Conservation (phyloP, 192 early-diverging fungal genomes). For the Backusella parvicylindrica region DNA sequence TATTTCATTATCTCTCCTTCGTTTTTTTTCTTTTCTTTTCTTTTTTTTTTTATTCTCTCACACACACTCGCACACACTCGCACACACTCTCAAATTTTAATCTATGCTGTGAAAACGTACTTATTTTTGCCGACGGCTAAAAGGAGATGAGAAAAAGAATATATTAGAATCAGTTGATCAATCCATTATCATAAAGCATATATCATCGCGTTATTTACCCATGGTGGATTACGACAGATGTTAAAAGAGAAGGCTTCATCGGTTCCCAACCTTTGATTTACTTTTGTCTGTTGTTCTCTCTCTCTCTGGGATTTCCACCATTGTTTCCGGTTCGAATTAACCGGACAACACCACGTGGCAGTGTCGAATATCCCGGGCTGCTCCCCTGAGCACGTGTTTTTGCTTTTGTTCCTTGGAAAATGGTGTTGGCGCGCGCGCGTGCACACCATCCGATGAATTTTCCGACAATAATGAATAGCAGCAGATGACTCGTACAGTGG, state of each 20-base stretch:
- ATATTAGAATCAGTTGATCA: not conserved
- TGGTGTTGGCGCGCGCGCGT: not conserved
- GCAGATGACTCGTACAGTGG: not conserved
- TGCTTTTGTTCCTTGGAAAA: not conserved
- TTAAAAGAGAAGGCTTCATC: slow-evolving; percentile 10
- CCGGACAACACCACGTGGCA: not conserved
- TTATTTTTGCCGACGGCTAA: slow-evolving; percentile 68
- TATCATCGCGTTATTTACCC: slow-evolving; percentile 8
- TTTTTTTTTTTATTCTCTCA: not conserved
- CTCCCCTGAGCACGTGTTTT: not conserved
- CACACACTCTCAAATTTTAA: not conserved
- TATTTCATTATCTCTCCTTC: not conserved
- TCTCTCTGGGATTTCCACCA: not conserved
- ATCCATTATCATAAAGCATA: not conserved
- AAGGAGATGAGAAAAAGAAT: not conserved
- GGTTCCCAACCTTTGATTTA: not conserved
- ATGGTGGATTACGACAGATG: slow-evolving; percentile 17
- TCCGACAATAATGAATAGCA: not conserved
- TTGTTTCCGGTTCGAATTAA: not conserved
- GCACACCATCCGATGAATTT: not conserved
- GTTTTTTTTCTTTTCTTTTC: not conserved
- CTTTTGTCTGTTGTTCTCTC: not conserved
- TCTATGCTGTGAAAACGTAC: slow-evolving; percentile 34
- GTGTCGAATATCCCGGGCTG: not conserved
- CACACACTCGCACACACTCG: not conserved